Base-by-base conservation (phyloP, 2,329 filamentous ascomycete genomes). In the Verticillium isaacii region DNA sequence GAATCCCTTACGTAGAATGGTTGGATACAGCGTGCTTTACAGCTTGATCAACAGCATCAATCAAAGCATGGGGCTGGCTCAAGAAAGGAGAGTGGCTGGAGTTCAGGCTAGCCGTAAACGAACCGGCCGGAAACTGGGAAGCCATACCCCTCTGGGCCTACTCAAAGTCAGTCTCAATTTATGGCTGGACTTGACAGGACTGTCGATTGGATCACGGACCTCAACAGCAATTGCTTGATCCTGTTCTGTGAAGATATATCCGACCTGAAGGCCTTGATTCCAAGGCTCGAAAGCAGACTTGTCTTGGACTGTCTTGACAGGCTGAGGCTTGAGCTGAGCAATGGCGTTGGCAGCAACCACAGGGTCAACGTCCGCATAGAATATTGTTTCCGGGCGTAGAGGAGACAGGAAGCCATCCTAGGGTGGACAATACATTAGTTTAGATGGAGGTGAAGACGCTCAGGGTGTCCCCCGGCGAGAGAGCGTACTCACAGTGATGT, bases 321-420 rank as follows among this genome's bases (percentile, higher is more conserved):
- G 60, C 59, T 63, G 57, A 54, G 52, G 54, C 39, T 45, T 59
- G 5, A 64, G 36, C 63, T n/a, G 64, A 55, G 5, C 66, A 56
- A 1, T 61, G 60, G 67, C 63, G 52, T 63, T 59, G n/a, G 65
- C 57, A 11, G 63, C 55, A 0, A 56, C 62, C 2, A 63, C 25
- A 5, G 65, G 57, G 6, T 64, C 57, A 14, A 72, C 58, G 19
- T 72, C 70, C 29, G 68, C 65, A 32, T 72, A 71, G 54, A 71
- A 72, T 2, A 71, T 37, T 3, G 57, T 60, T 45, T 60, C 59
- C 32, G 61, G 61, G 34, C 41, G 55, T 32, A 63, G 58, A 23
- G 63, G 58, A 19, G 34, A 63, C 25, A 63, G 59, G 32, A 61
- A 61, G 19, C 61, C 63, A 29, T 60, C 56, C 63, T 64, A 32